These are phyloP conservation scores for Parmelia sp. DNA, from an alignment of 495 filamentous ascomycete genomes.

Conservation along the genomic window DNA sequence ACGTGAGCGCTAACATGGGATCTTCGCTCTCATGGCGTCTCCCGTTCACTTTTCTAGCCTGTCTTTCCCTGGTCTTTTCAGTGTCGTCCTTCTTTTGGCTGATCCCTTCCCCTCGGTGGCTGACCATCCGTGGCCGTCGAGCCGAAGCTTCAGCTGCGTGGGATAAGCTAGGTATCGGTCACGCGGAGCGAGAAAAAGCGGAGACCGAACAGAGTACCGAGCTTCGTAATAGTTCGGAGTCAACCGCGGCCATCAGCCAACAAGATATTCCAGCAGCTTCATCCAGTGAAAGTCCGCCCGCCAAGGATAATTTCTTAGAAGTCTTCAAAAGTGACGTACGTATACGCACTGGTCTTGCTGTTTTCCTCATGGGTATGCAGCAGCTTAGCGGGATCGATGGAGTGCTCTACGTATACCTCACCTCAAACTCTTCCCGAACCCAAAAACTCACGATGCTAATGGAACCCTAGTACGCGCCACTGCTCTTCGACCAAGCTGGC, in stretches of 20 bases:
- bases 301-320: conserved; percentile 20
- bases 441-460: too few species aligned
- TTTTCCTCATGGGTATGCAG: conserved; percentile 43
- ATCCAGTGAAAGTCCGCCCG: not conserved
- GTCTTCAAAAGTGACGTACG: conserved; percentile 41
- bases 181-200: conserved; percentile 46
- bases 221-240: too few species aligned
- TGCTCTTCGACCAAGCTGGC: conserved; percentile 50
- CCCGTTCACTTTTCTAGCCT: not conserved
- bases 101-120: conserved; percentile 43
- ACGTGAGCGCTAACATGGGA: not conserved
- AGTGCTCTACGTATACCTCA: conserved; percentile 48
- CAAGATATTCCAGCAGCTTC: not conserved
- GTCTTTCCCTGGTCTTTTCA: conserved; percentile 34
- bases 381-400: conserved; percentile 46
- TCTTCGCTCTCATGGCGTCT: not conserved
- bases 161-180: conserved; percentile 43
- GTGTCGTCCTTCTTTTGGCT: conserved; percentile 34
- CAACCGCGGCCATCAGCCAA: not conserved
- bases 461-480: conserved; percentile 49
- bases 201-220: conserved; percentile 29
- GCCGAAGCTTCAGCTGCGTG: conserved; percentile 35
- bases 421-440: too few species aligned
- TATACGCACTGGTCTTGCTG: conserved; percentile 33
- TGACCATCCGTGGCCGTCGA: conserved; percentile 36